Conservation (phyloP, 495 filamentous ascomycete genomes). For the Xanthoparmelia taractica region DNA sequence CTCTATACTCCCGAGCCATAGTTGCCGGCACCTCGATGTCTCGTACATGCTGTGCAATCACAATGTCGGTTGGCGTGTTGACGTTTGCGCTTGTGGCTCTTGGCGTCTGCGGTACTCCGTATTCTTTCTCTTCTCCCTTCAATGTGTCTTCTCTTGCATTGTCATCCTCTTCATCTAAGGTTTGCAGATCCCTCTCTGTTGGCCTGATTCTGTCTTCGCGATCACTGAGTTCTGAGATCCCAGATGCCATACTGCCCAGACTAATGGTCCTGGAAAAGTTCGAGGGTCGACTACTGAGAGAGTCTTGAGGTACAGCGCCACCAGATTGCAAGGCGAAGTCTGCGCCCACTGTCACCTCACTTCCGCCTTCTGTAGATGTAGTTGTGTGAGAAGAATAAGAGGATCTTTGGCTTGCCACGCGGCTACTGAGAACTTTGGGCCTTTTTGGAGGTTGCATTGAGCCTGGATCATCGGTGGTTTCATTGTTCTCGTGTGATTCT, state of each 20-base stretch:
- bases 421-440: conserved; percentile 65
- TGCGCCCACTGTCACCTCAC: conserved; percentile 66
- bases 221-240: conserved; percentile 70
- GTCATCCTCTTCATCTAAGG: conserved; percentile 53
- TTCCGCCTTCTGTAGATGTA: conserved; percentile 51
- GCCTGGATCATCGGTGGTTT: background rate
- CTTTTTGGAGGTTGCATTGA: conserved; percentile 35
- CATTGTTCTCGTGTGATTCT: background rate
- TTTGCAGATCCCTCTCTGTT: conserved; percentile 48
- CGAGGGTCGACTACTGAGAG: conserved; percentile 39
- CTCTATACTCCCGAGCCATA: conserved; percentile 73
- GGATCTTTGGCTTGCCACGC: conserved; percentile 68
- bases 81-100: conserved; percentile 36
- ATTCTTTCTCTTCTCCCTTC: conserved; percentile 36
- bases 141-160: conserved; percentile 35
- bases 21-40: conserved; percentile 87
- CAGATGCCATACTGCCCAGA: conserved; percentile 91
- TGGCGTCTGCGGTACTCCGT: conserved; percentile 37
- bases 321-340: conserved; percentile 83
- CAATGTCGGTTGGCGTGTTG: conserved; percentile 71
- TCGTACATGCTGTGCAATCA: conserved; percentile 76
- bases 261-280: conserved; percentile 72
- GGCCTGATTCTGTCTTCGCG: conserved; percentile 40
- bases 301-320: conserved; percentile 60
- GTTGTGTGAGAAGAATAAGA: conserved; percentile 68